Percentiles rank a stretch among this genome's conserved stretches.
phyloP scores from a whole-genome alignment of 169 alveolate genomes.

The Babesia gibsoni region DNA sequence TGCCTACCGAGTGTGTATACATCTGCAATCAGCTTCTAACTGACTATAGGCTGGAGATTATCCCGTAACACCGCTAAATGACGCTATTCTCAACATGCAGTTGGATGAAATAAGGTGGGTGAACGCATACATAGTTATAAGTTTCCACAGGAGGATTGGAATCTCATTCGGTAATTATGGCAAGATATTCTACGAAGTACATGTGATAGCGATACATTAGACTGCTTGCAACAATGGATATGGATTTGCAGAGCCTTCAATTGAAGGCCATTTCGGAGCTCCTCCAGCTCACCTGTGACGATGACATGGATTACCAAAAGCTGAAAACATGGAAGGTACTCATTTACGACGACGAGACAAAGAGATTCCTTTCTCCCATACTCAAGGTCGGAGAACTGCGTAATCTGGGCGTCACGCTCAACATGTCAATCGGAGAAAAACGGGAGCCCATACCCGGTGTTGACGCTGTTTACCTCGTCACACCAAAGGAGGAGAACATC shows the following conservation, averaged over 20 bases:
- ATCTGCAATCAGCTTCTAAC: background rate
- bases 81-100: conserved; percentile 71
- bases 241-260: conserved; percentile 49
- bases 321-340: conserved; percentile 80
- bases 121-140: background rate
- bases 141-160: conserved; percentile 66
- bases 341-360: conserved; percentile 79
- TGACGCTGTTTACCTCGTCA: conserved; percentile 79
- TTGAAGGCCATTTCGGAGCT: conserved; percentile 34
- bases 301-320: conserved; percentile 58
- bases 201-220: conserved; percentile 42
- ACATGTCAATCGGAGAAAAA: conserved; percentile 67
- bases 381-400: conserved; percentile 80
- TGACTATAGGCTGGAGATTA: conserved; percentile 69
- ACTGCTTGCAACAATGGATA: conserved; percentile 16
- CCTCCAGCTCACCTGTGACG: conserved; percentile 51
- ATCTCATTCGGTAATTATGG: conserved; percentile 67
- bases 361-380: conserved; percentile 76
- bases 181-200: conserved; percentile 68
- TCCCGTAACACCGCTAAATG: conserved; percentile 64
- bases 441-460: conserved; percentile 81
- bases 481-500: conserved; percentile 64
- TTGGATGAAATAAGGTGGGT: conserved; percentile 71
- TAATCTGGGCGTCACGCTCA: conserved; percentile 82
- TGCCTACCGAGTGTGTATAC: no score